phyloP scores from a whole-genome alignment of 1,284 basidiomycete species.

The Ganoderma meredithae region DNA sequence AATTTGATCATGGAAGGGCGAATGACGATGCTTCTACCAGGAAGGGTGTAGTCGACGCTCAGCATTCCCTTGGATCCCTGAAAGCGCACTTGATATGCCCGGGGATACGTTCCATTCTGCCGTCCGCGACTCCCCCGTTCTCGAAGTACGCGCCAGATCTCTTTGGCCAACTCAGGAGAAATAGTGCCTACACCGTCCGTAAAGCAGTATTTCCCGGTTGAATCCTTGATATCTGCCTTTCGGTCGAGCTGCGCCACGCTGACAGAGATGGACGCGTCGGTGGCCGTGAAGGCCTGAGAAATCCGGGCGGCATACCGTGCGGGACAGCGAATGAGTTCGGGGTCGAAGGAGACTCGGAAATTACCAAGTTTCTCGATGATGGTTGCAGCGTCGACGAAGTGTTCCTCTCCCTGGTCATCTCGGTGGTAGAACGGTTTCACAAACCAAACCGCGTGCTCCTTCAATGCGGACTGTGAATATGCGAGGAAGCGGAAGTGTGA shows the following conservation, averaged over 20 bases:
- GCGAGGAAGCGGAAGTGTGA: slow-evolving; percentile 62
- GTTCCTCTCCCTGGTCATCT: slow-evolving; percentile 35
- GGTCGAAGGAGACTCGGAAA: slow-evolving; percentile 56
- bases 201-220: slow-evolving; percentile 50
- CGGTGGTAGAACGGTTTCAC: slow-evolving; percentile 53
- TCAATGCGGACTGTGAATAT: slow-evolving; percentile 63
- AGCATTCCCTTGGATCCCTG: slow-evolving; percentile 77
- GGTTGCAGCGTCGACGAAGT: slow-evolving; percentile 47
- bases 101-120: slow-evolving; percentile 47
- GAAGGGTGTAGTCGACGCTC: slow-evolving; percentile 63
- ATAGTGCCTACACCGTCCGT: slow-evolving; percentile 79
- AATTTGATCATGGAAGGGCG: slow-evolving; percentile 83
- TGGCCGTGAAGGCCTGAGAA: slow-evolving; percentile 78
- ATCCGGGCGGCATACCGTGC: slow-evolving; percentile 76
- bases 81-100: slow-evolving; percentile 67
- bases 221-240: slow-evolving; percentile 53
- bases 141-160: slow-evolving; percentile 56
- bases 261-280: slow-evolving; percentile 63
- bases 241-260: slow-evolving; percentile 59
- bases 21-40: slow-evolving; percentile 65
- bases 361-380: slow-evolving; percentile 64
- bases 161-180: slow-evolving; percentile 64
- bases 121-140: slow-evolving; percentile 48
- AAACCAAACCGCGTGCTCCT: slow-evolving; percentile 65
- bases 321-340: slow-evolving; percentile 60